These are phyloP conservation scores for Ogataea pignaliae DNA, from an alignment of 805 yeast genomes.

Conservation along the genomic window DNA sequence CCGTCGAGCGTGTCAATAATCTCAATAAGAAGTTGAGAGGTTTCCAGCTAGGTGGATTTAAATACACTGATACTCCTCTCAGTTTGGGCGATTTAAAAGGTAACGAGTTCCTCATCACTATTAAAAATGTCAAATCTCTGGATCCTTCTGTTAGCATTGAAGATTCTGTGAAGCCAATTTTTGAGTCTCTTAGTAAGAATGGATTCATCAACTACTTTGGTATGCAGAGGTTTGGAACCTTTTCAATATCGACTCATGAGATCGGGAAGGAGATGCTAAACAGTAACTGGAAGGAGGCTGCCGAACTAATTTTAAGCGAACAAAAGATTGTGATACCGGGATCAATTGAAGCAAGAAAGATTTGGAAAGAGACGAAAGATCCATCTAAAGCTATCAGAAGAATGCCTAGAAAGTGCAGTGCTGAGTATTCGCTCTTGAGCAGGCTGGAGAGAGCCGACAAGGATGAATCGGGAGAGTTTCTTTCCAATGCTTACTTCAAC, in stretches of 20 bases:
- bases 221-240: constrained; percentile 98
- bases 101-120: constrained; percentile 81
- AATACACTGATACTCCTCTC: constrained; percentile 57
- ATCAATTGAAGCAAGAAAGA: constrained; percentile 73
- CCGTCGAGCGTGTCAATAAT: constrained; percentile 69
- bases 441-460: constrained; percentile 50
- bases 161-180: constrained; percentile 44
- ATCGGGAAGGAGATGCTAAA: constrained; percentile 71
- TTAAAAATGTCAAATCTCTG: constrained; percentile 60
- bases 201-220: constrained; percentile 96
- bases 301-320: constrained; percentile 72
- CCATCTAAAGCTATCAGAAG: constrained; percentile 57
- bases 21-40: constrained; percentile 75
- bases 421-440: constrained; percentile 71
- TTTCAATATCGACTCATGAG: constrained; percentile 84
- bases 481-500: constrained; percentile 57
- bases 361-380: constrained; percentile 74
- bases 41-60: constrained; percentile 74
- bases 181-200: constrained; percentile 50
- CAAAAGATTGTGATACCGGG: constrained; percentile 83
- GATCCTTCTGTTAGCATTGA: constrained; percentile 35
- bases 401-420: constrained; percentile 87
- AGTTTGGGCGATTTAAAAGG: constrained; percentile 83
- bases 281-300: constrained; percentile 77
- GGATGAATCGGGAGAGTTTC: constrained; percentile 42